These are phyloP conservation scores for Rhodamnia rubescens DNA, from an alignment of 345 rosid species.

Conservation along the genomic window DNA sequence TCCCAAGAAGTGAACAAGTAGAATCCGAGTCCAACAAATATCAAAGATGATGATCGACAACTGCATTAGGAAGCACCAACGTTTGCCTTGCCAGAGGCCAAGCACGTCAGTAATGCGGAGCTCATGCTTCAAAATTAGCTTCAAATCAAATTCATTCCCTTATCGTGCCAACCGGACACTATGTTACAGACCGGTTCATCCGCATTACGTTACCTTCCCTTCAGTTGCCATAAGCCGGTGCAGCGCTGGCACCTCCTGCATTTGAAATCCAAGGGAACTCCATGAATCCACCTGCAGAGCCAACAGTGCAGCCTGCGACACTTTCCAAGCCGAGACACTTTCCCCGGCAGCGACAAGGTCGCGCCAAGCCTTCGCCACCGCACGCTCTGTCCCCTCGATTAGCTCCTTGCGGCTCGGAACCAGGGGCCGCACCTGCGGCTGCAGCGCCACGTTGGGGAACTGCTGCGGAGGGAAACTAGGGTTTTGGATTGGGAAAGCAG, in stretches of 20 bases:
- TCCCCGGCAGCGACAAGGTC: slow-evolving; percentile 33
- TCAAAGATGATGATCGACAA: neutral
- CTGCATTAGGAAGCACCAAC: neutral
- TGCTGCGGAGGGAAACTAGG: slow-evolving; percentile 6
- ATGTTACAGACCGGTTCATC: neutral
- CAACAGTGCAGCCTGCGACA: slow-evolving; percentile 31
- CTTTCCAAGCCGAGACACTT: slow-evolving; percentile 55
- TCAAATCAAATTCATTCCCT: neutral
- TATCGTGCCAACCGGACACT: neutral
- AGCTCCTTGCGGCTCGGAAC: slow-evolving; percentile 3
- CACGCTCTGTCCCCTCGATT: slow-evolving; percentile 25
- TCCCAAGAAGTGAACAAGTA: neutral
- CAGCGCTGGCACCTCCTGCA: slow-evolving; percentile 69
- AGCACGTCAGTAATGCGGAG: neutral
- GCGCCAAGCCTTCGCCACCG: slow-evolving; percentile 33
- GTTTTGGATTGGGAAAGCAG: slow-evolving; percentile 6
- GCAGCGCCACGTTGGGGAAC: slow-evolving; percentile 3
- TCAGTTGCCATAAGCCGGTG: slow-evolving; percentile 48
- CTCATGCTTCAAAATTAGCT: neutral
- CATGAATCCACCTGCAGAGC: slow-evolving; percentile 52
- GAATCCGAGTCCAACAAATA: neutral
- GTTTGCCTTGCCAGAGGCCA: neutral
- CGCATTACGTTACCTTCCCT: slow-evolving; percentile 41
- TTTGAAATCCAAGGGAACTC: slow-evolving; percentile 54
- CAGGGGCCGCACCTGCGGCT: slow-evolving; percentile 14